Conservation (phyloP, 345 rosid genomes). For the Melaleuca quinquenervia region DNA sequence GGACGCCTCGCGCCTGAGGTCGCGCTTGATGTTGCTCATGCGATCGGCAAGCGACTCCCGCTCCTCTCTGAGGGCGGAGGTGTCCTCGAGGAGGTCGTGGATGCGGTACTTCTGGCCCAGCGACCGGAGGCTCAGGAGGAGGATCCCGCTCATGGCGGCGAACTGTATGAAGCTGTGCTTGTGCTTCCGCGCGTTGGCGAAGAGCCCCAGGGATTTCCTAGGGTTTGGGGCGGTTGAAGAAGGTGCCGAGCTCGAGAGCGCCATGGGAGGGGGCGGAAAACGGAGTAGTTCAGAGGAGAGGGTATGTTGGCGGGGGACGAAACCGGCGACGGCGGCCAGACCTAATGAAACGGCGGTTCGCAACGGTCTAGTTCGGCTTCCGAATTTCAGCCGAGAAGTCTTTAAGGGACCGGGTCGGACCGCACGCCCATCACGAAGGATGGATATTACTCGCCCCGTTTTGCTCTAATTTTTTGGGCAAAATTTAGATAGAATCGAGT, state of each 20-base stretch:
- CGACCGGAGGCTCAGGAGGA: conserved; percentile 71
- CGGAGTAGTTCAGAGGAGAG: background rate
- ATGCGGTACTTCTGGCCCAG: conserved; percentile 82
- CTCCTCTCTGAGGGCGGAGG: conserved; percentile 50
- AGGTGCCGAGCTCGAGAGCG: conserved; percentile 17
- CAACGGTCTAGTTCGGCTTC: background rate
- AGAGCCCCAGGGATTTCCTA: conserved; percentile 24
- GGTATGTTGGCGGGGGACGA: background rate
- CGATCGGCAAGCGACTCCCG: conserved; percentile 38
- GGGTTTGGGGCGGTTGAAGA: conserved; percentile 23
- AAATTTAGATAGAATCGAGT: too few species aligned
- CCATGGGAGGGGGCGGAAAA: conserved; percentile 9
- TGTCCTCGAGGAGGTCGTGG: conserved; percentile 67
- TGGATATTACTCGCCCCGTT: background rate
- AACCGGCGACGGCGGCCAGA: background rate
- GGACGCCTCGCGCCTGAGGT: conserved; percentile 65
- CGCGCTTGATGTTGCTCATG: conserved; percentile 42
- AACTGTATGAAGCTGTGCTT: conserved; percentile 66
- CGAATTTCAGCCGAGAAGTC: background rate
- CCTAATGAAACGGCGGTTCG: background rate
- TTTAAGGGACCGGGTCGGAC: background rate
- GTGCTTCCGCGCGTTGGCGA: conserved; percentile 44
- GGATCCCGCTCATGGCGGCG: conserved; percentile 64
- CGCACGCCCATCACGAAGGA: background rate
- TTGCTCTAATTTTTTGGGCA: too few species aligned